Conservation (phyloP, 1,139 yeast genomes). For the Pneumocystis carinii region DNA sequence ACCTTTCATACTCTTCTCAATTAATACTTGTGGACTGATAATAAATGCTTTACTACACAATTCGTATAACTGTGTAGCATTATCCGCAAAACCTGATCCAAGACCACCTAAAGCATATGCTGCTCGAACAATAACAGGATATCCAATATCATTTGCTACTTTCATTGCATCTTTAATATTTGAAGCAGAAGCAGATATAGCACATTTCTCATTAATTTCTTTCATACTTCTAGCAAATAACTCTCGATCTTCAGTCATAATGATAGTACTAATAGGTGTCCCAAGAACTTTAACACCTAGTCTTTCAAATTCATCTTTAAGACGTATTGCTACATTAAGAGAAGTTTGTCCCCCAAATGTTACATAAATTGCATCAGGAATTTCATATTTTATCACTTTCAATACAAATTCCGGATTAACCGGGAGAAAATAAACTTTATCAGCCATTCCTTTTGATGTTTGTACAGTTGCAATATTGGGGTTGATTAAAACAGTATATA, state of each 20-base stretch:
- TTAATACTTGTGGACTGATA: conserved; percentile 86
- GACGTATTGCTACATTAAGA: conserved; percentile 80
- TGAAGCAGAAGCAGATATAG: conserved; percentile 75
- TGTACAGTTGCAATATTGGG: conserved; percentile 98
- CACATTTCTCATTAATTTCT: conserved; percentile 88
- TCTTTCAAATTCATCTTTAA: conserved; percentile 85
- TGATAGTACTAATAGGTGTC: conserved; percentile 88
- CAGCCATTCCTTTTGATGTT: conserved; percentile 90
- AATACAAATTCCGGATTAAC: conserved; percentile 93
- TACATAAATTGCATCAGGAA: conserved; percentile 92
- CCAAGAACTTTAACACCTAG: conserved; percentile 92
- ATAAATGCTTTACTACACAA: conserved; percentile 89
- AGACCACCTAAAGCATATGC: conserved; percentile 96
- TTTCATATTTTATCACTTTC: conserved; percentile 83
- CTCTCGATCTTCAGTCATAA: conserved; percentile 96
- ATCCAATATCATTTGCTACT: conserved; percentile 79
- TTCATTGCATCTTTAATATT: conserved; percentile 63
- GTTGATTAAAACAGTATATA: conserved; percentile 83
- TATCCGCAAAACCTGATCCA: conserved; percentile 96
- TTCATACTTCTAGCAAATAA: conserved; percentile 88
- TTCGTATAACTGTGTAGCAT: conserved; percentile 65
- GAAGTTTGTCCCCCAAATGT: conserved; percentile 99
- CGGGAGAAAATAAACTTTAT: conserved; percentile 91
- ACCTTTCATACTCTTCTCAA: conserved; percentile 95
- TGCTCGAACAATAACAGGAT: conserved; percentile 94